Evolutionary conservation across 331 rosid species (phyloP).

Genomic region (Stylosanthes scabra): DNA sequence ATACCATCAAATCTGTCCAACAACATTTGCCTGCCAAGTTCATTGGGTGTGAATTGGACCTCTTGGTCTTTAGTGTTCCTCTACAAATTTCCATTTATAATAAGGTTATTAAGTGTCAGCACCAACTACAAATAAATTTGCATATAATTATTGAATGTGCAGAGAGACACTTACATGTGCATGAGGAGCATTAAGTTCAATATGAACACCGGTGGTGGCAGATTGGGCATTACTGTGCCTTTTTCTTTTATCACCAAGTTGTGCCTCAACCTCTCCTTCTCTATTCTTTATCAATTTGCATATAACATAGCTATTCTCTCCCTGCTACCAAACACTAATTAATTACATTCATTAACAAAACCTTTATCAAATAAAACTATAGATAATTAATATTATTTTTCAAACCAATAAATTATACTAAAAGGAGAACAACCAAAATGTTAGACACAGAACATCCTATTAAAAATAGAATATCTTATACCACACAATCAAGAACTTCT

Average conservation of each 20-base stretch:
- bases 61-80: background rate
- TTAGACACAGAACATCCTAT: no score
- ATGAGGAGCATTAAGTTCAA: no score
- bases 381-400: no score
- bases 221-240: background rate
- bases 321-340: background rate
- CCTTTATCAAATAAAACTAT: no score
- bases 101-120: no score
- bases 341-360: no score
- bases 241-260: background rate
- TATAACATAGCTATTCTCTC: background rate
- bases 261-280: background rate
- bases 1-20: background rate
- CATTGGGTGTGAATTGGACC: background rate
- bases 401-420: no score
- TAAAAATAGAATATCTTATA: no score
- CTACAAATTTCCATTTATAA: no score
- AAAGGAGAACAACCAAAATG: no score
- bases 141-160: background rate
- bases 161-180: background rate
- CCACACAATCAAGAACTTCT: no score
- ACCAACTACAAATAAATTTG: no score
- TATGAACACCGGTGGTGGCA: background rate
- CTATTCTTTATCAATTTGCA: background rate
- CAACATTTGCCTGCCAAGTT: background rate